Evolutionary conservation across 2,329 filamentous ascomycete genomes (phyloP), one percentile per base, ranked within the genome.

Genomic region (Fusarium sp.): DNA sequence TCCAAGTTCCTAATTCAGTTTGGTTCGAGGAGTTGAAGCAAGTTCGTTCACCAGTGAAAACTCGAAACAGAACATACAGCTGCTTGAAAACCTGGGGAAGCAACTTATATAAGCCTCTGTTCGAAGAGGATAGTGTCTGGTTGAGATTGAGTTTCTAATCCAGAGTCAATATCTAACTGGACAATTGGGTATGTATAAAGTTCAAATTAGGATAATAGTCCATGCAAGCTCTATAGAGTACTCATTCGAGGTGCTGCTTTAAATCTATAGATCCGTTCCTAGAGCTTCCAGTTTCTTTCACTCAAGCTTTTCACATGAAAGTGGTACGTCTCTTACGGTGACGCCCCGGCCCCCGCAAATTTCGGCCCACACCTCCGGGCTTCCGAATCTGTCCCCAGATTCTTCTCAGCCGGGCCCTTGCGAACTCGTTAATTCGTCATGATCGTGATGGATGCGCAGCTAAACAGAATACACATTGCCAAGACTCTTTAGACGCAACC

Each of bases 41-140:
- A 53, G 37, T 26, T 48, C 32, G 17, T 37, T 67, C 30, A 30
- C 30, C 9, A 30, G 30, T 30, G 30, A 11, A 30, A 30, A 63
- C 53, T 49, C 40, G 56, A 70, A 69, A 63, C 57, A 53, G 37
- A 37, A 42, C 49, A 52, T 30, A 11, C 30, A 59, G 66, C 55
- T 44, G 55, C 40, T 42, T 58, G 46, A 70, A 67, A 73, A 73
- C 62, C 70, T 65, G 70, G 70, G 70, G 70, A 73, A 73, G 52
- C 49, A 27, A 48, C 48, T 27, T 37, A 58, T 37, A 58, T 63
- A 33, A 67, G 56, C 45, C 38, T 55, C 63, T 50, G 38, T 35
- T 50, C 38, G n/a, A 32, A 52, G 42, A 18, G 44, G 40, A 30
- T 9, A 40, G 42, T 26, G 27, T 18, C 13, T 60, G 18, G 20